Conservation (phyloP, 1,284 basidiomycete genomes). For the Mycosarcoma maydis region DNA sequence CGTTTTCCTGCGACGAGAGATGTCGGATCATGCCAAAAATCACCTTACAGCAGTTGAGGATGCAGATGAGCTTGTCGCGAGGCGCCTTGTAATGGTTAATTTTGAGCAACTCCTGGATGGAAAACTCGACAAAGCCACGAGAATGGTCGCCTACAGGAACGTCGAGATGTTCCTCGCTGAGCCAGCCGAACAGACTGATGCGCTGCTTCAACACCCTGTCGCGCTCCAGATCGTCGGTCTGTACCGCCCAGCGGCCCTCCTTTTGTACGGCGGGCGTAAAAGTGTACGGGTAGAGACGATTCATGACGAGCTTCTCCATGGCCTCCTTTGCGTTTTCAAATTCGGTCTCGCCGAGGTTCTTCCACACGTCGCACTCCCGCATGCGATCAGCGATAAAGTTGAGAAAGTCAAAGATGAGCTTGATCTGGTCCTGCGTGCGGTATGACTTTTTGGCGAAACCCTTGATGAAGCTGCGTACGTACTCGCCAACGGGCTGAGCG, state of each 20-base stretch:
- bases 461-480: conserved; percentile 65
- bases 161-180: conserved; percentile 88
- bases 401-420: conserved; percentile 67
- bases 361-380: conserved; percentile 60
- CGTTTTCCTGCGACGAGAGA: conserved; percentile 68
- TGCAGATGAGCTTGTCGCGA: conserved; percentile 95
- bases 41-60: conserved; percentile 97
- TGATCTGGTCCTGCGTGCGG: conserved; percentile 62
- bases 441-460: conserved; percentile 66
- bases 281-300: conserved; percentile 77
- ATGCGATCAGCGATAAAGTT: conserved; percentile 64
- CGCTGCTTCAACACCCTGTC: conserved; percentile 89
- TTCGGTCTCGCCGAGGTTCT: conserved; percentile 74
- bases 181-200: conserved; percentile 90
- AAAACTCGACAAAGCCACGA: conserved; percentile 90
- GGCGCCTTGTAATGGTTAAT: conserved; percentile 99
- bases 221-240: conserved; percentile 90
- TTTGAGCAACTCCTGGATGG: conserved; percentile 86
- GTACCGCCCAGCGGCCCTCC: conserved; percentile 68
- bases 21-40: conserved; percentile 96
- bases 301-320: conserved; percentile 99
- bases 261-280: conserved; percentile 63
- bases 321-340: conserved; percentile 98
- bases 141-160: conserved; percentile 62
- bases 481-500: conserved; percentile 64